phyloP scores from a whole-genome alignment of 805 yeast genomes.

The Debaryomyces castellii region DNA sequence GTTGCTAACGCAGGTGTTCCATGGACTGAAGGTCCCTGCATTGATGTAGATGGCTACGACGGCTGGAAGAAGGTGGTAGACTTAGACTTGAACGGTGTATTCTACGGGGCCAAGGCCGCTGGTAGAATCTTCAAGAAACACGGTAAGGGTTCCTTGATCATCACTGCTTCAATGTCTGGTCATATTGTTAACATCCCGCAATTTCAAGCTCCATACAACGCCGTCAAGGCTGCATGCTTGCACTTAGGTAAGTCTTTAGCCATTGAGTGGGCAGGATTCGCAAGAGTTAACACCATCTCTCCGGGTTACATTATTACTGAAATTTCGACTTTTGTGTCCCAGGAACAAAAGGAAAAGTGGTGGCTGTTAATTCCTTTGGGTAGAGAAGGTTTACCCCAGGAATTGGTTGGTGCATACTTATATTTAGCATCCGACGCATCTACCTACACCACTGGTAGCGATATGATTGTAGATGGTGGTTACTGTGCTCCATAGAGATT shows the following conservation, averaged over 20 bases:
- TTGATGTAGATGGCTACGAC: slow-evolving; percentile 36
- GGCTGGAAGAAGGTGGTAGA: slow-evolving; percentile 37
- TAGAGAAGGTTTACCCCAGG: slow-evolving; percentile 44
- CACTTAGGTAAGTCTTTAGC: slow-evolving; percentile 46
- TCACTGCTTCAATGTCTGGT: slow-evolving; percentile 49
- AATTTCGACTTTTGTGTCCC: slow-evolving; percentile 35
- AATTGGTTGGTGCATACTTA: slow-evolving; percentile 47
- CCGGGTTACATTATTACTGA: slow-evolving; percentile 46
- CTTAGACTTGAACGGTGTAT: slow-evolving; percentile 42
- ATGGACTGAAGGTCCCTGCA: slow-evolving; percentile 64
- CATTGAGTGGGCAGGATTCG: slow-evolving; percentile 49
- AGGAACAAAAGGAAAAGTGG: slow-evolving; percentile 36
- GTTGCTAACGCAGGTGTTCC: slow-evolving; percentile 91
- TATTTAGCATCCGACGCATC: slow-evolving; percentile 46
- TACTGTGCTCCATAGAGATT: slow-evolving; percentile 31
- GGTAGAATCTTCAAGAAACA: slow-evolving; percentile 40
- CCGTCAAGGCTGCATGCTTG: slow-evolving; percentile 45
- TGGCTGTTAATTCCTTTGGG: slow-evolving; percentile 43
- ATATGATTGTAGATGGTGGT: slow-evolving; percentile 48
- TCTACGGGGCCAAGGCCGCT: slow-evolving; percentile 42
- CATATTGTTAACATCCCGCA: slow-evolving; percentile 48
- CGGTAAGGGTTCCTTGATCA: slow-evolving; percentile 42
- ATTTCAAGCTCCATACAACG: slow-evolving; percentile 46
- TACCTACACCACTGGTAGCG: slow-evolving; percentile 45
- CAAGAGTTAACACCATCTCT: slow-evolving; percentile 41